phyloP scores from a whole-genome alignment of 2,329 filamentous ascomycete genomes.

The Bertia moriformis region DNA sequence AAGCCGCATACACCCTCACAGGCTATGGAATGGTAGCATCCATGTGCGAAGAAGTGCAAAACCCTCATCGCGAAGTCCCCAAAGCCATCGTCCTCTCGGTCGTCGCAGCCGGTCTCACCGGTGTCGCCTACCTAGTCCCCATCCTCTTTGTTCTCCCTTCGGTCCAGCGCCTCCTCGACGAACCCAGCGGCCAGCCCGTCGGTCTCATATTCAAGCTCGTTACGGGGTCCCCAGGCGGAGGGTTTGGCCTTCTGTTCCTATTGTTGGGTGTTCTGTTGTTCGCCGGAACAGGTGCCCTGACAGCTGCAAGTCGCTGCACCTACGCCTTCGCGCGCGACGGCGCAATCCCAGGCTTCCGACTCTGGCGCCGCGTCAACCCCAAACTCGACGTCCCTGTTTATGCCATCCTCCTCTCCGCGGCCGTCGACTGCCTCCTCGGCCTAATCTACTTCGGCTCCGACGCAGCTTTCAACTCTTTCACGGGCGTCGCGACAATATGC shows the following conservation, averaged over 20 bases:
- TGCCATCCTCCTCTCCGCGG: slow-evolving; percentile 53
- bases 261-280: slow-evolving; percentile 67
- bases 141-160: slow-evolving; percentile 65
- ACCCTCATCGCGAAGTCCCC: slow-evolving; percentile 53
- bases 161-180: slow-evolving; percentile 44
- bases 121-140: slow-evolving; percentile 55
- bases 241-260: slow-evolving; percentile 62
- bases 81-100: slow-evolving; percentile 59
- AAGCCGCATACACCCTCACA: slow-evolving; percentile 46
- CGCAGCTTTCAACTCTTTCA: slow-evolving; percentile 68
- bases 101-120: slow-evolving; percentile 50
- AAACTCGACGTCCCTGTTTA: slow-evolving; percentile 55
- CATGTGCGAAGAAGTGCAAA: slow-evolving; percentile 62
- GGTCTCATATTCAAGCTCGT: slow-evolving; percentile 62
- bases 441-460: slow-evolving; percentile 68
- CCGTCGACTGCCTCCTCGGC: slow-evolving; percentile 56
- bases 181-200: slow-evolving; percentile 62
- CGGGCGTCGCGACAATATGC: slow-evolving; percentile 67
- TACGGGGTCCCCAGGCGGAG: slow-evolving; percentile 58
- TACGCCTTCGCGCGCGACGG: slow-evolving; percentile 66
- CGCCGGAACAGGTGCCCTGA: slow-evolving; percentile 61
- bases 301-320: slow-evolving; percentile 59
- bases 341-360: slow-evolving; percentile 53
- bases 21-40: slow-evolving; percentile 59
- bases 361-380: slow-evolving; percentile 53